These are phyloP conservation scores for Hypoxylon sp. DNA, from an alignment of 2,329 filamentous ascomycete species.

Conservation along the genomic window DNA sequence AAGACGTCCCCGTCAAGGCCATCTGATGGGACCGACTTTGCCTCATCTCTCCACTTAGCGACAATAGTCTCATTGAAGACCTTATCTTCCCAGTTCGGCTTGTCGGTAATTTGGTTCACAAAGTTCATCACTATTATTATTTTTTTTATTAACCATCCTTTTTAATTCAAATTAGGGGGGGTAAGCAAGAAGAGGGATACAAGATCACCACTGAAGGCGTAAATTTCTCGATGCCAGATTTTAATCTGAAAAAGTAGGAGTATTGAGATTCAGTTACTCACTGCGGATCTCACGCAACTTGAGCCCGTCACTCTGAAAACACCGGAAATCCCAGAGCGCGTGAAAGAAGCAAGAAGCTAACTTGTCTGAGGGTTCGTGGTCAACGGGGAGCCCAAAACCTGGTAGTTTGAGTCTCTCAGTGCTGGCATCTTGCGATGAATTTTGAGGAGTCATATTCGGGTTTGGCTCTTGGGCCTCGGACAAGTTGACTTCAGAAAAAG, in stretches of 20 bases:
- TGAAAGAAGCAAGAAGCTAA: conserved; percentile 23
- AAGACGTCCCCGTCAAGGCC: conserved; percentile 43
- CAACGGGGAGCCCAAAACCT: conserved; percentile 26
- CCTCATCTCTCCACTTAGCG: conserved; percentile 45
- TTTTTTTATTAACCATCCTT: background rate
- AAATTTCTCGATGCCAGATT: background rate
- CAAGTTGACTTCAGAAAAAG: background rate
- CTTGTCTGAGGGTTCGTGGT: background rate
- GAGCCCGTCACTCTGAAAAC: conserved; percentile 24
- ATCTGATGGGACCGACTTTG: conserved; percentile 13
- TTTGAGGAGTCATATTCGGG: background rate
- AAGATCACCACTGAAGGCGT: background rate
- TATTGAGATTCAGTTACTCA: conserved; percentile 9
- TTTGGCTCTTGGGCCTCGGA: background rate
- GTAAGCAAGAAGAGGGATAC: background rate
- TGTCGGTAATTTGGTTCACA: conserved; percentile 51
- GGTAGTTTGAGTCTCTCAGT: conserved; percentile 18
- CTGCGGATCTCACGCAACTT: conserved; percentile 38
- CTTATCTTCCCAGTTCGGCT: conserved; percentile 49
- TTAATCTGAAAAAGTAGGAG: background rate
- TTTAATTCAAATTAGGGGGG: background rate
- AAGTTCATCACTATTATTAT: conserved; percentile 44
- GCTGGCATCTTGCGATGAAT: background rate
- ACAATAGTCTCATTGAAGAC: conserved; percentile 47
- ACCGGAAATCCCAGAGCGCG: conserved; percentile 5